These are phyloP conservation scores for Penicillium sp. DNA, from an alignment of 2,329 filamentous ascomycete species.

Conservation along the genomic window DNA sequence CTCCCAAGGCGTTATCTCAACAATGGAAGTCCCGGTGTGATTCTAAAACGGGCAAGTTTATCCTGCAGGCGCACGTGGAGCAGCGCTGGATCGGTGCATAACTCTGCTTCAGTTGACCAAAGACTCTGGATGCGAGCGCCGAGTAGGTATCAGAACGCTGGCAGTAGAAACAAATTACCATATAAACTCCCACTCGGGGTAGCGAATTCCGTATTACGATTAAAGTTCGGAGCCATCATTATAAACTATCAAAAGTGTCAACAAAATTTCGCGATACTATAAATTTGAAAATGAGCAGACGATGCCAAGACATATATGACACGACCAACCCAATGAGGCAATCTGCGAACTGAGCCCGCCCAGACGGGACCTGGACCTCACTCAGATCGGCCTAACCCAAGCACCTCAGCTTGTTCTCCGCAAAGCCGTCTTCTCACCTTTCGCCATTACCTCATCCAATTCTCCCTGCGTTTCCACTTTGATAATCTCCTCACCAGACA, in stretches of 20 bases:
- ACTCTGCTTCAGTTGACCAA: neutral
- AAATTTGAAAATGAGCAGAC: neutral
- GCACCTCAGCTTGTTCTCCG: slow-evolving; percentile 14
- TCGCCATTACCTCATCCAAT: neutral
- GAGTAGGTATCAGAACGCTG: neutral
- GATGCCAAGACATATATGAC: slow-evolving; percentile 13
- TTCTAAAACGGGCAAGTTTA: neutral
- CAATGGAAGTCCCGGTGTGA: neutral
- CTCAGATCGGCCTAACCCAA: neutral
- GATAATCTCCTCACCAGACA: too few species aligned
- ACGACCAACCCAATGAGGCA: neutral
- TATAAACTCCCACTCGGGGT: neutral
- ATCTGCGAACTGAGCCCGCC: neutral
- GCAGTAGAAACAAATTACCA: neutral
- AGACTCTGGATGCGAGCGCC: neutral
- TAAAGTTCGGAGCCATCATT: too few species aligned
- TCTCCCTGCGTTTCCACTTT: neutral
- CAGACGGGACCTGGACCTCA: neutral
- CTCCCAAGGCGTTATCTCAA: neutral
- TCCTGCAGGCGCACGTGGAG: neutral
- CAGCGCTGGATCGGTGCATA: neutral
- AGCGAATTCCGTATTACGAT: neutral
- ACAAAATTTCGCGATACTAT: neutral
- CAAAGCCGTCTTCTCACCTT: slow-evolving; percentile 3
- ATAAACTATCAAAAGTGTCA: neutral